These are phyloP conservation scores for Chlorella sp. DNA, from an alignment of 139 green algal species.

Conservation along the genomic window DNA sequence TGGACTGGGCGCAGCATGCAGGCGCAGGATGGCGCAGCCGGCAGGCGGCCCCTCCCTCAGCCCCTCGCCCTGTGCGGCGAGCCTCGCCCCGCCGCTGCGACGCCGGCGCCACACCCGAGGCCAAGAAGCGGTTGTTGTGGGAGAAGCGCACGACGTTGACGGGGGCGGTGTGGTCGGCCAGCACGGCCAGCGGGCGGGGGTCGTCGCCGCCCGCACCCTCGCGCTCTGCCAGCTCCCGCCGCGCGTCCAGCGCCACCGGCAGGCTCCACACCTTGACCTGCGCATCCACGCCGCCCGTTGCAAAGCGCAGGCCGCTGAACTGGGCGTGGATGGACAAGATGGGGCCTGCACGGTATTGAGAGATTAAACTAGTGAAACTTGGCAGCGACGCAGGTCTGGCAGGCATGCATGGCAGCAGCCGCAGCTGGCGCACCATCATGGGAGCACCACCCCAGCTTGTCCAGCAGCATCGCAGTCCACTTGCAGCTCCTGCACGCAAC, in stretches of 20 bases:
- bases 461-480: slow-evolving; percentile 51
- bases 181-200: slow-evolving; percentile 73
- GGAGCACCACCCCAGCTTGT: slow-evolving; percentile 55
- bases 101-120: slow-evolving; percentile 15
- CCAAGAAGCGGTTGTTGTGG: slow-evolving; percentile 51
- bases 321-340: slow-evolving; percentile 79
- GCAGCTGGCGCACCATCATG: slow-evolving; percentile 47
- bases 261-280: slow-evolving; percentile 80
- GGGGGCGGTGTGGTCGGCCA: slow-evolving; percentile 70
- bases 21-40: not conserved
- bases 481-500: too few species aligned
- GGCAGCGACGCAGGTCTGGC: too few species aligned
- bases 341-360: slow-evolving; percentile 29
- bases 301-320: slow-evolving; percentile 60
- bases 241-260: slow-evolving; percentile 53
- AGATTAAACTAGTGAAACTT: too few species aligned
- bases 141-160: slow-evolving; percentile 89
- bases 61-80: not conserved
- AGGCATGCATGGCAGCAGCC: too few species aligned
- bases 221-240: slow-evolving; percentile 56
- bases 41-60: not conserved
- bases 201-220: slow-evolving; percentile 23
- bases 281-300: slow-evolving; percentile 70
- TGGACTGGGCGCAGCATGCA: not conserved
- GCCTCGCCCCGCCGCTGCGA: not conserved